Conservation (phyloP, 345 rosid species). For the Syzygium aqueum region DNA sequence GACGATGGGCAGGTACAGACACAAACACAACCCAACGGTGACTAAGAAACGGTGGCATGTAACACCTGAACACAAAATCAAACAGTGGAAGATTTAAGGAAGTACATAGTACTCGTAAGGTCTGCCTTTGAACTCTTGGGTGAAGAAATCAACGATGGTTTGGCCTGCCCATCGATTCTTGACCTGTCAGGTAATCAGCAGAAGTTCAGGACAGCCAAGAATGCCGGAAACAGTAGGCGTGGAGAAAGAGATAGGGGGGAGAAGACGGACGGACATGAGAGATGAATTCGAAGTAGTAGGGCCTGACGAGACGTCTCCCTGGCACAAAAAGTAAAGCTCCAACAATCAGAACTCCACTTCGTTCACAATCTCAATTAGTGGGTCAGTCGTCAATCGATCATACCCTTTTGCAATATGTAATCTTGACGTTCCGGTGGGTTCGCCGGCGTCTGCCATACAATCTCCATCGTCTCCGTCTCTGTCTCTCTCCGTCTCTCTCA, state of each 20-base stretch:
- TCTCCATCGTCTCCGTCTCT: conserved; percentile 21
- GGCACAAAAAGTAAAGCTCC: not conserved
- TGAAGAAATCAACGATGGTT: conserved; percentile 79
- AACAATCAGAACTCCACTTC: not conserved
- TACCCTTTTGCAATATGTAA: conserved; percentile 65
- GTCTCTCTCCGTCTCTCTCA: conserved; percentile 4
- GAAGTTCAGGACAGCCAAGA: not conserved
- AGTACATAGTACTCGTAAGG: conserved; percentile 76
- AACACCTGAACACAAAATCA: not conserved
- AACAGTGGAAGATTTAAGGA: not conserved
- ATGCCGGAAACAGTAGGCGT: not conserved
- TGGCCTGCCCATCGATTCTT: conserved; percentile 92
- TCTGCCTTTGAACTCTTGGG: conserved; percentile 84
- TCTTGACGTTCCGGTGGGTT: conserved; percentile 57
- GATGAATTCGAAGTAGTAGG: conserved; percentile 87
- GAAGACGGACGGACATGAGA: conserved; percentile 47
- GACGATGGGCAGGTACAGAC: not conserved
- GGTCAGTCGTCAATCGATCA: not conserved
- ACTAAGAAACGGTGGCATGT: not conserved
- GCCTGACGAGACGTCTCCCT: conserved; percentile 84
- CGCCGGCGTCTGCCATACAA: conserved; percentile 61
- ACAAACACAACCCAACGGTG: not conserved
- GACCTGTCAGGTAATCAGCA: conserved; percentile 26
- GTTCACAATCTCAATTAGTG: not conserved
- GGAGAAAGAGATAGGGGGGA: not conserved